phyloP scores from a whole-genome alignment of 192 early-diverging fungal species.

The Gaertneriomyces sp. region DNA sequence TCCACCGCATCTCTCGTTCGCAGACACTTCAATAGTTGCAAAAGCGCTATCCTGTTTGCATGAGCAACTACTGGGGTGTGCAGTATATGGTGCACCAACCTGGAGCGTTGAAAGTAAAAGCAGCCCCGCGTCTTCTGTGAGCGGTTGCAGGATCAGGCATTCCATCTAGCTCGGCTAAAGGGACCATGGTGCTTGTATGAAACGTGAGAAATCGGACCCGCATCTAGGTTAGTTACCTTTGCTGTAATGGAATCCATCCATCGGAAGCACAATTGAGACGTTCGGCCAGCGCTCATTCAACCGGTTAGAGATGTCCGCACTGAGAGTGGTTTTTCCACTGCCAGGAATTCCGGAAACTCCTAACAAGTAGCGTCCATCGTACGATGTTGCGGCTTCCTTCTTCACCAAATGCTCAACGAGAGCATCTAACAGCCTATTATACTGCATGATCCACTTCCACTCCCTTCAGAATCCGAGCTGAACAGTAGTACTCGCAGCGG shows the following conservation, averaged over 20 bases:
- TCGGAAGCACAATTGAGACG: slow-evolving; percentile 39
- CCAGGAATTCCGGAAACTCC: slow-evolving; percentile 35
- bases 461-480: no score
- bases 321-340: slow-evolving; percentile 44
- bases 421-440: not conserved
- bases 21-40: no score
- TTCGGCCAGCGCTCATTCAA: slow-evolving; percentile 18
- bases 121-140: slow-evolving; percentile 48
- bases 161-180: slow-evolving; percentile 7
- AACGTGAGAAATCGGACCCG: no score
- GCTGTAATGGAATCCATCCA: slow-evolving; percentile 61
- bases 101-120: slow-evolving; percentile 51
- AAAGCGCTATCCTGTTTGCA: slow-evolving; percentile 1
- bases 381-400: slow-evolving; percentile 1
- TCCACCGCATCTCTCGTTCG: not conserved
- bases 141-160: slow-evolving; percentile 37
- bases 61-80: slow-evolving; percentile 31
- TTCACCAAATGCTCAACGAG: not conserved
- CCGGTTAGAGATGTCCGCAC: slow-evolving; percentile 5
- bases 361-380: not conserved
- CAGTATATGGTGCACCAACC: no score
- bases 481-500: no score
- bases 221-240: not conserved
- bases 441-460: no score
- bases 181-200: no score